Base-by-base conservation (phyloP, 164 flowering plant species). In the Euptelea pleiosperma region DNA sequence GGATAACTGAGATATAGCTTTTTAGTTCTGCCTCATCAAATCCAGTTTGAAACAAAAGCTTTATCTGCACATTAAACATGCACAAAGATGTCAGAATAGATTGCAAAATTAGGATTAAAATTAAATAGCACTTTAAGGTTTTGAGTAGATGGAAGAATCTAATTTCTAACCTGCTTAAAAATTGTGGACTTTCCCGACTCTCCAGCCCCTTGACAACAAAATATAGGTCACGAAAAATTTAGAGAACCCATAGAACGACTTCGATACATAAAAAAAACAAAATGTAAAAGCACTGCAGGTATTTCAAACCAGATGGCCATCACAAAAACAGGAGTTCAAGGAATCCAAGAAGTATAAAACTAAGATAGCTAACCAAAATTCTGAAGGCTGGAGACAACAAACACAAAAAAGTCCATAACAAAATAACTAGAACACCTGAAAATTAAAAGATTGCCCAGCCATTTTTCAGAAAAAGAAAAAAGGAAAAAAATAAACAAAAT, bases 161-260 rank as follows among this genome's bases (percentile, higher is more conserved):
- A 3, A 55, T 19, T 16, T 61, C 81, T 67, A 68, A 75, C 99
- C 97, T 94, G 99, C 77, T 94, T 94, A 73, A 94, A 94, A 50
- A 94, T 91, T 3, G 99, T 94, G 33, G 99, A 94, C 68, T 94
- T 94, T 55, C 97, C 99, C 0, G 99, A 94, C 63, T 94, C 99
- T 63, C 95, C 97, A 70, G 97, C 80, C 55, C 99, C 99, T 94
- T 58, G 33, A 55, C 19, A 65, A 49, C 54, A 44, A 65, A 66
- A 63, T 31, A 46, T 8, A 39, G 21, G 35, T n/a, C 37, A 37
- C 8, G 39, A 44, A 18, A 35, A 39, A 56, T 46, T 8, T 33
- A 42, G 6, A 67, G 41, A 45, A 54, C n/a, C 35, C 11, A 25
- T 15, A 16, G 3, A 42, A 42, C 45, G n/a, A n/a, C n/a, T n/a